Evolutionary conservation across 345 rosid genomes (phyloP).

Genomic region (Turnera subulata): DNA sequence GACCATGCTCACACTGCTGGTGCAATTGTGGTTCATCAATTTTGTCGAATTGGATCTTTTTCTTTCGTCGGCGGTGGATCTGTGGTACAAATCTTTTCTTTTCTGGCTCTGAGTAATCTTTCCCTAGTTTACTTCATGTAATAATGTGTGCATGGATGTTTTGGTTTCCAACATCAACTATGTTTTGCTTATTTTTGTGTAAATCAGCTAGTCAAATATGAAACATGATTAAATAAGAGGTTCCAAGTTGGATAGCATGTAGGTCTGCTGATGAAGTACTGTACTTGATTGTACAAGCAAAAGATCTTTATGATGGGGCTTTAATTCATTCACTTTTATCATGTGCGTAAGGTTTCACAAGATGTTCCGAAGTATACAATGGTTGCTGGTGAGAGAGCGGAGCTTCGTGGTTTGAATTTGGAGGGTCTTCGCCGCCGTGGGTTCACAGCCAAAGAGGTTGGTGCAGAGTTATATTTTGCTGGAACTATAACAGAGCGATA

Average conservation of each 20-base stretch:
- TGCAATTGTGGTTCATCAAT: slow-evolving; percentile 78
- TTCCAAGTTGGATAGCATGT: slow-evolving; percentile 2
- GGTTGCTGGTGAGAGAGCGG: slow-evolving; percentile 92
- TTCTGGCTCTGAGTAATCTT: not conserved
- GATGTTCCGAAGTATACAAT: slow-evolving; percentile 87
- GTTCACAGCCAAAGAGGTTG: slow-evolving; percentile 63
- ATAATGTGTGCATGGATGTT: not conserved
- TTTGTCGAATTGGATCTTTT: slow-evolving; percentile 73
- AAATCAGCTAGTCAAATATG: no score
- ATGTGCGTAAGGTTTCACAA: slow-evolving; percentile 62
- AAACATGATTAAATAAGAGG: no score
- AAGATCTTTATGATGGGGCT: no score
- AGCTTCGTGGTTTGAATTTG: slow-evolving; percentile 82
- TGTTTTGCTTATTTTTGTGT: no score
- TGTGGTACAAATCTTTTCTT: slow-evolving; percentile 51
- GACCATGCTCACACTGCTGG: slow-evolving; percentile 84
- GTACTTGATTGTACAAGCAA: not conserved
- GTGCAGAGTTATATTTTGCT: slow-evolving; percentile 3
- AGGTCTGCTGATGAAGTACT: not conserved
- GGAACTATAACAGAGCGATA: not conserved
- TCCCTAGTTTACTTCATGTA: not conserved
- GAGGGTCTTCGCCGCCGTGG: slow-evolving; percentile 85
- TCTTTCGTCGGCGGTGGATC: slow-evolving; percentile 93
- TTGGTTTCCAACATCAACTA: not conserved
- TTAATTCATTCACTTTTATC: slow-evolving; percentile 2